Base-by-base conservation (phyloP, 179 eudicot genomes). In the Beta lomatogona region DNA sequence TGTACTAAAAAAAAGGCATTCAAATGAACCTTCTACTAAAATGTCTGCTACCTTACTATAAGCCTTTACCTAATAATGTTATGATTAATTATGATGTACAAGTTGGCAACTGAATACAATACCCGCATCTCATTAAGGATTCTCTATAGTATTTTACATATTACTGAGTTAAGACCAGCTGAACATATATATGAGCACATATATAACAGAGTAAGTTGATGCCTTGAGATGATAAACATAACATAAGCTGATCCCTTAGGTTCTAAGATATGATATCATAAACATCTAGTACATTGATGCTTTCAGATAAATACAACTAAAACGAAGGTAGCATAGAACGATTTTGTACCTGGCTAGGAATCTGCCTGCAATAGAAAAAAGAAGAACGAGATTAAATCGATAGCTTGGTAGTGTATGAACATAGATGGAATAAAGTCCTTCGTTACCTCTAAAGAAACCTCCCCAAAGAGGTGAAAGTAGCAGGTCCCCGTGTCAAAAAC, bases 401-500 rank as follows among this genome's bases (percentile, higher is more conserved):
- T 82, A 92, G 10, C 90, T 85, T 1, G 98, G 98, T 81, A 91
- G 57, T 12, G 98, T 82, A 88, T 95, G 98, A 82, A 93, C 79
- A 77, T 92, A 95, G 22, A 95, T 89, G n/a, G 97, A 87, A 81
- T 87, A 93, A 18, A 80, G 71, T 22, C 93, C 94, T 44, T 88
- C 83, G 60, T 93, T 85, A 75, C 97, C 97, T 69, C 73, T 77
- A 55, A 95, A 92, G 73, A 93, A 95, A 85, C 90, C 86, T 85
- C 91, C 97, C 98, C 98, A 95, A 1, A 95, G 83, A 53, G 95
- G 97, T 3, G 97, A 86, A 58, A 95, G 85, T 0, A 97, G 98
- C 81, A 95, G 97, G 97, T 15, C 98, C 98, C 71, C 95, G 91
- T 0, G 98, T 92, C 75, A 95, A 84, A 86, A 95, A 95, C 98